Base-by-base conservation (phyloP, 352 stramenopile species). In the Phytopythium litorale region DNA sequence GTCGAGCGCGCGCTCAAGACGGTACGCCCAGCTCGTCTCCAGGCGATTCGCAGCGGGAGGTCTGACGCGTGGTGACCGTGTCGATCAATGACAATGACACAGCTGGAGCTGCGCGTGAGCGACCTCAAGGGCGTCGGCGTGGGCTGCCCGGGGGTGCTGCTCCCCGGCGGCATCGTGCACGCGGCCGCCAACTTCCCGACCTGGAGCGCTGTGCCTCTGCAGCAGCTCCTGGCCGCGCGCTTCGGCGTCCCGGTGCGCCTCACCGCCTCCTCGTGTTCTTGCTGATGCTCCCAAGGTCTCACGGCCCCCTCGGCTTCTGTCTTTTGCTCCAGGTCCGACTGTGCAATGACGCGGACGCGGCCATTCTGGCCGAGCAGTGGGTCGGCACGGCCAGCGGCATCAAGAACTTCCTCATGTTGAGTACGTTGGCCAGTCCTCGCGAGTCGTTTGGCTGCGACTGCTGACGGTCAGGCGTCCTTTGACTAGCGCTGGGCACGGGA, bases 401-500 rank as follows among this genome's bases (percentile, higher is more conserved):
- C 43, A 73, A 82, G 53, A 77, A 87, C 60, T 91, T 93, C 49
- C 78, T 92, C 70, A 95, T 95, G 86, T 64, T 95, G 16, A 93
- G 86, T 95, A 81, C 56, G 75, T 67, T 38, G 9, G 4, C 7
- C 23, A 28, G 9, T 48, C 52, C 21, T 30, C 1, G 37, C 8
- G 19, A 16, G 15, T 42, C 33, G 15, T 18, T 4, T 9, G 21
- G 16, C 30, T n/a, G 4, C 43, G 46, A 6, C 37, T 21, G 46
- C 8, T 53, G n/a, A 40, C 15, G 15, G 7, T 18, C 35, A 46
- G 7, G 46, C 15, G 50, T 38, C 7, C 33, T 3, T 23, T 51
- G 2, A 56, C 28, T 40, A 94, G 86, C 86, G 18, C 72, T 94
- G 23, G 86, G 86, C 8, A 94, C 84, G 3, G 86, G 86, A 23